A percentile compares a stretch with the other conserved stretches of the same genome.
These are phyloP conservation scores for Komagataella ulmi DNA, from an alignment of 805 yeast genomes.

Conservation along the genomic window DNA sequence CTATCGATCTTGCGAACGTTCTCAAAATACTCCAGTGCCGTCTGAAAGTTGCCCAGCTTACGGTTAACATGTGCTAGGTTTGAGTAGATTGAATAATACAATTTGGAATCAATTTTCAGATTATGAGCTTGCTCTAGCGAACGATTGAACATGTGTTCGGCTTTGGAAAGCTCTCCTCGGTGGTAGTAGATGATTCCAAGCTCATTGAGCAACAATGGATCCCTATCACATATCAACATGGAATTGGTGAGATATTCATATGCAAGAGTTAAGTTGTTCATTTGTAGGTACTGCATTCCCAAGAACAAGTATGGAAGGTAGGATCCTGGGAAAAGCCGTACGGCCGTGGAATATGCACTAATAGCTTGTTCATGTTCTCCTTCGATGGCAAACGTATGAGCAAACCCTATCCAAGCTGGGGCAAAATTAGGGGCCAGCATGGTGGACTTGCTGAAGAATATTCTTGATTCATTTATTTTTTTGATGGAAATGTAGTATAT, in stretches of 20 bases:
- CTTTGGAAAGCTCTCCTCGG: slow-evolving; percentile 47
- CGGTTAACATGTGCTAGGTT: slow-evolving; percentile 86
- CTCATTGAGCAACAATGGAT: slow-evolving; percentile 83
- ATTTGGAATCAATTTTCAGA: slow-evolving; percentile 70
- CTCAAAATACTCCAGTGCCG: slow-evolving; percentile 64
- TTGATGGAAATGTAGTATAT: slow-evolving; percentile 70
- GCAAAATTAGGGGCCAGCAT: slow-evolving; percentile 80
- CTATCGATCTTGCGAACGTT: slow-evolving; percentile 60
- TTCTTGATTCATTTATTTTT: slow-evolving; percentile 70
- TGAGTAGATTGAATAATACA: slow-evolving; percentile 76
- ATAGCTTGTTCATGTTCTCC: slow-evolving; percentile 99
- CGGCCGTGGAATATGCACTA: slow-evolving; percentile 93
- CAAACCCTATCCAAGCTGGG: slow-evolving; percentile 97
- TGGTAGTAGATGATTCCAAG: slow-evolving; percentile 87
- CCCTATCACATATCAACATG: slow-evolving; percentile 64
- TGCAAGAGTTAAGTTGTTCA: slow-evolving; percentile 71
- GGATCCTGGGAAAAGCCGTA: slow-evolving; percentile 79
- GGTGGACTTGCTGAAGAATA: slow-evolving; percentile 81
- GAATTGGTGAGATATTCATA: slow-evolving; percentile 76
- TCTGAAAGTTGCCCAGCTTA: slow-evolving; percentile 42
- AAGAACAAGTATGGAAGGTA: slow-evolving; percentile 81
- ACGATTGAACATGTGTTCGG: slow-evolving; percentile 56
- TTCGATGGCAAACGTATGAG: slow-evolving; percentile 94
- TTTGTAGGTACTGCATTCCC: slow-evolving; percentile 92
- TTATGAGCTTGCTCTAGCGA: slow-evolving; percentile 60